Percentiles rank a stretch among this genome's conserved stretches.
Conservation (phyloP, 169 alveolate genomes). For the Plasmodium billcollinsi region DNA sequence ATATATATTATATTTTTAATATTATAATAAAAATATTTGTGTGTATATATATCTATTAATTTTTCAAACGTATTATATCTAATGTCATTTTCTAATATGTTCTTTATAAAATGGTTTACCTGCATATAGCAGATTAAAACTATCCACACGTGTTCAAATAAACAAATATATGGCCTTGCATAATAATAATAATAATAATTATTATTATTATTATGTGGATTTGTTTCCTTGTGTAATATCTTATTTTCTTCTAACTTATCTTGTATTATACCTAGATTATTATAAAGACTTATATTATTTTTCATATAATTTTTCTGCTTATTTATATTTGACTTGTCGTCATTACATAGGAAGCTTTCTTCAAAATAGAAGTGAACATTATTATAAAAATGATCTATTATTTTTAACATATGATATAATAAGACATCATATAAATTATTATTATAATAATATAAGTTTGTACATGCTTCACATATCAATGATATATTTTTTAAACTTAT, state of each 20-base stretch:
- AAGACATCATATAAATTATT: conserved; percentile 14
- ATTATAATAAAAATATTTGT: conserved; percentile 12
- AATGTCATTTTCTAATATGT: conserved; percentile 16
- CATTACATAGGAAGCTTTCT: no score
- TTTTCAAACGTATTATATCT: conserved; percentile 11
- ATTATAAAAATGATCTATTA: conserved; percentile 6
- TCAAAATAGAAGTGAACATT: no score
- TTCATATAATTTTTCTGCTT: no score
- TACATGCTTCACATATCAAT: conserved; percentile 1
- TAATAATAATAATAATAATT: neutral
- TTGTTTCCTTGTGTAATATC: neutral
- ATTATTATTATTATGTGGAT: neutral
- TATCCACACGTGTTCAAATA: conserved; percentile 10
- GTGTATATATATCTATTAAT: conserved; percentile 6
- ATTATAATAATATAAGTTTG: conserved; percentile 20
- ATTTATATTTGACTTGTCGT: no score
- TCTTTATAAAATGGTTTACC: conserved; percentile 10
- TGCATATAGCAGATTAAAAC: conserved; percentile 16
- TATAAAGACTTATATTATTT: no score
- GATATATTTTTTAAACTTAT: conserved; percentile 34
- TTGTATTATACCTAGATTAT: no score
- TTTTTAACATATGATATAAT: neutral
- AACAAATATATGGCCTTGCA: neutral
- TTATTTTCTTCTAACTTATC: neutral
- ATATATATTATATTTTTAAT: conserved; percentile 13